phyloP scores from a whole-genome alignment of 441 rosid species.

The Hypseocharis bilobata region DNA sequence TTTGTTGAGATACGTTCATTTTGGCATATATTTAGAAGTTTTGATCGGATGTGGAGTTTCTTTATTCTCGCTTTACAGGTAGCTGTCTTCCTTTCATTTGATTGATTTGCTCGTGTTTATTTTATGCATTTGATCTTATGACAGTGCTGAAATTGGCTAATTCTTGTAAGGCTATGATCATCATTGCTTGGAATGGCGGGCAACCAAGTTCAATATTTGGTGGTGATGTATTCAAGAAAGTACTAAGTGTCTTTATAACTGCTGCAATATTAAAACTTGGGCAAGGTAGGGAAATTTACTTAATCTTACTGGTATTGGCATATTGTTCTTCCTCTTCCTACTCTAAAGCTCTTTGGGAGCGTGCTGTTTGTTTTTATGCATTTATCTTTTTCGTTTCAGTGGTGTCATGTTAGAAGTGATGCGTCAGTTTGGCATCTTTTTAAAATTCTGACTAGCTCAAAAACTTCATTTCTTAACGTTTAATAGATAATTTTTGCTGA shows the following conservation, averaged over 20 bases:
- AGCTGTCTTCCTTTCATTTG: conserved; percentile 8
- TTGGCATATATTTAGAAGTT: conserved; percentile 95
- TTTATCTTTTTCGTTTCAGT: background rate
- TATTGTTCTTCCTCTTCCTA: background rate
- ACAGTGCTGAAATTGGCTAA: conserved; percentile 21
- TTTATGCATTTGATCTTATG: conserved; percentile 16
- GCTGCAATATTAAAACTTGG: conserved; percentile 96
- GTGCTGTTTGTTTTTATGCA: background rate
- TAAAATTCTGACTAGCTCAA: no score
- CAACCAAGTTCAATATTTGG: conserved; percentile 45
- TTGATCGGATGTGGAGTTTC: conserved; percentile 98
- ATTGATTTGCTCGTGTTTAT: background rate
- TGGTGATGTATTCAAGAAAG: conserved; percentile 59
- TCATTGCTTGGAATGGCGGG: conserved; percentile 87
- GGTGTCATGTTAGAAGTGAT: background rate
- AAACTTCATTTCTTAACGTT: no score
- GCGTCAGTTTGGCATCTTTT: no score
- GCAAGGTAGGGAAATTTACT: conserved; percentile 48
- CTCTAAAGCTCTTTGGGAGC: background rate
- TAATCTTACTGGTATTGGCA: conserved; percentile 2
- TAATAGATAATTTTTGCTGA: no score
- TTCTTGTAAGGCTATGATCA: conserved; percentile 71
- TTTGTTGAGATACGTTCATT: conserved; percentile 95
- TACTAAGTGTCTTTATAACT: conserved; percentile 77
- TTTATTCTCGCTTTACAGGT: conserved; percentile 88